Evolutionary conservation across 2,329 filamentous ascomycete genomes (phyloP), one percentile per base, ranked within the genome.

Genomic region (Penicillium sp.): DNA sequence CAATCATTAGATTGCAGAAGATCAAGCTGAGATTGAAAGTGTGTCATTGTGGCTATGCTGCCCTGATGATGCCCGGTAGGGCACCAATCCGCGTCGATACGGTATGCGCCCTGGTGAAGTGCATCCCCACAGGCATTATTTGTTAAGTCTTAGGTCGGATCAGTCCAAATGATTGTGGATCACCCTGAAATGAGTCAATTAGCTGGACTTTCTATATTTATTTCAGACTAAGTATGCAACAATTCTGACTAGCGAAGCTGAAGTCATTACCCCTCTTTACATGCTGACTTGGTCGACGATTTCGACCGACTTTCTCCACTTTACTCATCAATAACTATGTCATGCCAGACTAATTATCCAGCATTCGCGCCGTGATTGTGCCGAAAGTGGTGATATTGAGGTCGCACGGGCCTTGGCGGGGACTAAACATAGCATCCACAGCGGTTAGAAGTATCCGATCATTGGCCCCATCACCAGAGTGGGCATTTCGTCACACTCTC

Each of bases 361-460:
- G n/a, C 22, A 39, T 53, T 26, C 27, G 35, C n/a, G 49, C 9
- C 33, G 22, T 14, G 39, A 27, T 19, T 35, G 37, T 24, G 41
- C 56, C 47, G 6, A 39, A 59, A 61, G 33, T 13, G 9, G 48
- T 55, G 49, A 57, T 59, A 60, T 56, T 62, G 41, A 37, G 11
- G 45, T 58, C 44, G 45, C 60, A 64, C 55, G 58, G 49, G 31
- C 53, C 35, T 52, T 19, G 57, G 57, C 48, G 48, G 53, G 53
- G 63, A 50, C 69, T 72, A 72, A 71, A 69, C 57, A 69, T 72
- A 71, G 68, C 51, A 58, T 55, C 49, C 47, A 48, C 45, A 63
- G 70, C 70, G 70, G 67, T 62, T 70, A 66, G 50, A 56, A 41
- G 50, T 31, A 21, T 31, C 59, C 63, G 63, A 67, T 69, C 62